Base-by-base conservation (phyloP, 2,329 filamentous ascomycete genomes). In the Penicillium sp. region DNA sequence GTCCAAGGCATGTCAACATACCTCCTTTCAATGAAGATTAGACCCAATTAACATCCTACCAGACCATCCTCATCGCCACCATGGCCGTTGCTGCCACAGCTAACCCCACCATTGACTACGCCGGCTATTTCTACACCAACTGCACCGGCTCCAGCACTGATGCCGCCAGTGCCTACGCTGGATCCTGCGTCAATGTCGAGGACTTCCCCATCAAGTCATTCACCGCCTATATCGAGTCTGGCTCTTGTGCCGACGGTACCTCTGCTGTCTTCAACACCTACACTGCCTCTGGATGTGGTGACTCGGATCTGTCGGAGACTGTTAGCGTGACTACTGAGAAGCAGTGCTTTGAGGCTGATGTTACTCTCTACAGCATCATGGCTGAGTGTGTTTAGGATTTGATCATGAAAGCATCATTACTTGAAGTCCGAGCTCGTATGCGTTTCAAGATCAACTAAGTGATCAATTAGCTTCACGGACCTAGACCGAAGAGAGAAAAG, bases 231-330 rank as follows among this genome's bases (percentile, higher is more conserved):
- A 29, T 62, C 4, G 54, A 42, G 39, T 58, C 60, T 27, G 58
- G 60, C 5, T 49, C 47, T 14, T 62, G 60, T 33, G 50, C 52
- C 2, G 58, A 61, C 73, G 56, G 56, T 24, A 58, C 56, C n/a
- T 48, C 56, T 22, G 42, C 56, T 27, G 52, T 58, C 1, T 29
- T 58, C 9, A 54, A 45, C 43, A 58, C 52, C 14, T 58, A 58
- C 33, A 52, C 48, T 48, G 51, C 51, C 11, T 43, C 56, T 26
- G 45, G 45, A 13, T 57, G 55, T 24, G 37, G 50, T 27, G 37
- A 49, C 3, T 37, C 55, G 2, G 52, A 45, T 27, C 16, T 57
- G 35, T 57, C 35, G 29, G 27, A 39, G 37, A 50, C 45, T 39
- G 35, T 53, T 21, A 44, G 21, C 22, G 49, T 57, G 4, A 27